phyloP scores from a whole-genome alignment of 202 grass and related monocot species.

The Schoenoplectus triqueter region DNA sequence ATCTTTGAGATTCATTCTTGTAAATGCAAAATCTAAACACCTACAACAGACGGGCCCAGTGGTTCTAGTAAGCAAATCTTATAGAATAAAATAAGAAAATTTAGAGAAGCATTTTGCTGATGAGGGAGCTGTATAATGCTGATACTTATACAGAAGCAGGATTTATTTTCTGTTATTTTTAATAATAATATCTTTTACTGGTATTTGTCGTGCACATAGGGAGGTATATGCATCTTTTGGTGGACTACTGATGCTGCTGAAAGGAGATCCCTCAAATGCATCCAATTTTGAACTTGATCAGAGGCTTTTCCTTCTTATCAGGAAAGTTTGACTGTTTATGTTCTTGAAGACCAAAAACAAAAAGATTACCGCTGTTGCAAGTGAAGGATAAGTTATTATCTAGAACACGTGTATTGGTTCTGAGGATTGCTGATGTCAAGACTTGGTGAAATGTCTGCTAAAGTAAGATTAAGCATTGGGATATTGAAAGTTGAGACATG shows the following conservation, averaged over 20 bases:
- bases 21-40: constrained; percentile 6
- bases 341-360: not conserved
- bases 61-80: not conserved
- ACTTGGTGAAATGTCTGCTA: not conserved
- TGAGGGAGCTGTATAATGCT: not conserved
- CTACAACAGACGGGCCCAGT: not conserved
- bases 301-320: constrained; percentile 67
- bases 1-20: not conserved
- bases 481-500: too few species aligned
- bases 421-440: constrained; percentile 1
- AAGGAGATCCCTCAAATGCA: constrained; percentile 60
- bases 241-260: constrained; percentile 64
- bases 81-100: not conserved
- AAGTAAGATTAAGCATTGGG: not conserved
- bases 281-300: constrained; percentile 57
- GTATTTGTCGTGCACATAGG: constrained; percentile 30
- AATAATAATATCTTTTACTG: constrained; percentile 31
- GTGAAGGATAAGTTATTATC: not conserved
- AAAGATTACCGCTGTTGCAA: not conserved
- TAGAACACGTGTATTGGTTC: not conserved
- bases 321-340: constrained; percentile 47
- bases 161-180: constrained; percentile 21
- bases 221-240: constrained; percentile 70
- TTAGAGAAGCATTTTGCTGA: not conserved
- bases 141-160: too few species aligned